Percentiles rank a stretch among this genome's conserved stretches.
These are phyloP conservation scores for Monosporascus sp. DNA, from an alignment of 2,329 filamentous ascomycete species.

Conservation along the genomic window DNA sequence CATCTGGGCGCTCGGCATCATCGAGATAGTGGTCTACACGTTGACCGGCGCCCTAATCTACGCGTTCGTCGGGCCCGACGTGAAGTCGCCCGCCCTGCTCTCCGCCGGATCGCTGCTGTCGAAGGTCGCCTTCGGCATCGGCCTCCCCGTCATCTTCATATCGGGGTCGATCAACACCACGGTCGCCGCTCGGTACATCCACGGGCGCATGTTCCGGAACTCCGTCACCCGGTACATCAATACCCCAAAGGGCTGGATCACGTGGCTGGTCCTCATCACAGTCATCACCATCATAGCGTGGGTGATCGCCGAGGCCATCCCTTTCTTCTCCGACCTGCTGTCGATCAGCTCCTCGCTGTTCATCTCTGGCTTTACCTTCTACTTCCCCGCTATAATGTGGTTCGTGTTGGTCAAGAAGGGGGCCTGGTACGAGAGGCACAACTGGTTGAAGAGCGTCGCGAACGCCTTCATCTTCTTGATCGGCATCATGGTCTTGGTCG, in stretches of 20 bases:
- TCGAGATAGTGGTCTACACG: conserved; percentile 54
- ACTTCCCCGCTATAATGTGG: conserved; percentile 30
- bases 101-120: conserved; percentile 47
- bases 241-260: conserved; percentile 26
- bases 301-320: conserved; percentile 67
- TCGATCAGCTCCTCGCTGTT: conserved; percentile 45
- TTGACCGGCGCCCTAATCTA: conserved; percentile 57
- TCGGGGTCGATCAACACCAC: conserved; percentile 60
- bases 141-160: conserved; percentile 58
- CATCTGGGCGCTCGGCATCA: conserved; percentile 47
- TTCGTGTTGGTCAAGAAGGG: conserved; percentile 27
- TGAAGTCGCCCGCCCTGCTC: conserved; percentile 56
- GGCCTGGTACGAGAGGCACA: conserved; percentile 21
- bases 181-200: conserved; percentile 38
- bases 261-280: conserved; percentile 55
- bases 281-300: conserved; percentile 59
- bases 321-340: conserved; percentile 66
- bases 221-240: conserved; percentile 27
- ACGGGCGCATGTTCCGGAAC: conserved; percentile 26
- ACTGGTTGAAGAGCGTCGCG: conserved; percentile 15
- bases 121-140: conserved; percentile 58
- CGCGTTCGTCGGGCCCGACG: conserved; percentile 50
- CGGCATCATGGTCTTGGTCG: conserved; percentile 24
- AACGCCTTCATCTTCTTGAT: conserved; percentile 24
- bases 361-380: conserved; percentile 40